Evolutionary conservation across 2,329 filamentous ascomycete species (phyloP).

Genomic region (Claviceps monticola): DNA sequence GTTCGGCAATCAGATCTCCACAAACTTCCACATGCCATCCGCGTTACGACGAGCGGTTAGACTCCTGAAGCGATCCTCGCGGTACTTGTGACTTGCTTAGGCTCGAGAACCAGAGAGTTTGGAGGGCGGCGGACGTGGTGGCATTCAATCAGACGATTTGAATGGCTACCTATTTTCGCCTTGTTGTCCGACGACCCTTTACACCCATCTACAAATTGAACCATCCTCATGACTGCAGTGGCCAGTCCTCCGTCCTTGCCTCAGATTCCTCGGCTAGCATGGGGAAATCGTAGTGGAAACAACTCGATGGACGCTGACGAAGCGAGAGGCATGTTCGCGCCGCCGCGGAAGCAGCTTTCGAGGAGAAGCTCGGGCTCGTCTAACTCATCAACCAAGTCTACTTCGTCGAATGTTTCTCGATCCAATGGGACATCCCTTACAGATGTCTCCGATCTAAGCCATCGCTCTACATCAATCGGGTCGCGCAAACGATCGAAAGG

Average conservation of each 20-base stretch:
- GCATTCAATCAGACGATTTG: slow-evolving; percentile 8
- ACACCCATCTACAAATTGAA: slow-evolving; percentile 9
- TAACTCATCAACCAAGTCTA: slow-evolving; percentile 34
- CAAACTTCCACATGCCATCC: not conserved
- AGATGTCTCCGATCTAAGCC: slow-evolving; percentile 32
- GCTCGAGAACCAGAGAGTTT: slow-evolving; percentile 1
- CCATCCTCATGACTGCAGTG: slow-evolving; percentile 51
- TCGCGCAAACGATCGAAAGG: slow-evolving; percentile 38
- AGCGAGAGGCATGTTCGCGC: slow-evolving; percentile 75
- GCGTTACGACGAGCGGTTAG: not conserved
- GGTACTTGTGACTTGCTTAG: not conserved
- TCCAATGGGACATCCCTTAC: slow-evolving; percentile 44
- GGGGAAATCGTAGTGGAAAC: slow-evolving; percentile 44
- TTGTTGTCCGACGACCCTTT: slow-evolving; percentile 1
- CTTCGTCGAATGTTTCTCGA: slow-evolving; percentile 46
- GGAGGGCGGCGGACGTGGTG: slow-evolving; percentile 11
- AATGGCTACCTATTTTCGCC: not conserved
- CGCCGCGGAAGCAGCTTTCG: slow-evolving; percentile 75
- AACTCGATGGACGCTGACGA: slow-evolving; percentile 72
- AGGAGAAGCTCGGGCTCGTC: slow-evolving; percentile 85
- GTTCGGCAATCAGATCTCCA: not conserved
- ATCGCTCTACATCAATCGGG: slow-evolving; percentile 34
- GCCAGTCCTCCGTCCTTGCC: slow-evolving; percentile 50
- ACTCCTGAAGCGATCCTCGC: not conserved
- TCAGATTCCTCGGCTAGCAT: slow-evolving; percentile 51